phyloP scores from a whole-genome alignment of 495 filamentous ascomycete species.

The Aspergillus haitiensis region DNA sequence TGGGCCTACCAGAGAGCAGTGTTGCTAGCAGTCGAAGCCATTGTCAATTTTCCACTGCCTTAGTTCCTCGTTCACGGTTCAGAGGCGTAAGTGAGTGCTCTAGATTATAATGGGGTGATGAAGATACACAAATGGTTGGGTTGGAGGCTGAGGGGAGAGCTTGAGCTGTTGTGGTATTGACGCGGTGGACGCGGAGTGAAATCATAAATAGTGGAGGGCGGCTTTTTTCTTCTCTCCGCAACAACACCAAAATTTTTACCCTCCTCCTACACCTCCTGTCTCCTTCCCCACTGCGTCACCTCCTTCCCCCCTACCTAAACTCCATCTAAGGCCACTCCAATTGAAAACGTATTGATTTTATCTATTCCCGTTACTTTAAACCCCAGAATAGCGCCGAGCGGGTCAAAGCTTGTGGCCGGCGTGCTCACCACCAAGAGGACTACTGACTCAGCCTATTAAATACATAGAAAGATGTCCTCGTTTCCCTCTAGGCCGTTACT shows the following conservation, averaged over 20 bases:
- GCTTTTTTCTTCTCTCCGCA: constrained; percentile 25
- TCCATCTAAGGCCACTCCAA: background rate
- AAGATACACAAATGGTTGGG: constrained; percentile 9
- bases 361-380: background rate
- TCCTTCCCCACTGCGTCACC: background rate
- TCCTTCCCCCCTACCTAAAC: background rate
- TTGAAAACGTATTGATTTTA: background rate
- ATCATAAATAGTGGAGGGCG: constrained; percentile 13
- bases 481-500: constrained; percentile 43
- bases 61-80: constrained; percentile 1
- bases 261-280: constrained; percentile 2
- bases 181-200: constrained; percentile 26
- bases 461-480: constrained; percentile 37
- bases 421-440: background rate
- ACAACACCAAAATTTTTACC: constrained; percentile 8
- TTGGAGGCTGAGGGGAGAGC: background rate
- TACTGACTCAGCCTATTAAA: background rate
- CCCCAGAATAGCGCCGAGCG: background rate
- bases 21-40: constrained; percentile 27
- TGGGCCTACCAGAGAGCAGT: constrained; percentile 25
- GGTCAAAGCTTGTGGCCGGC: background rate
- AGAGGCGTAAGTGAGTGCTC: background rate
- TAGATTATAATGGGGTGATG: background rate
- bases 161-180: constrained; percentile 5
- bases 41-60: constrained; percentile 19